Evolutionary conservation across 768 basidiomycete genomes (phyloP), one percentile per base, ranked within the genome.

Genomic region (Auricularia sp.): DNA sequence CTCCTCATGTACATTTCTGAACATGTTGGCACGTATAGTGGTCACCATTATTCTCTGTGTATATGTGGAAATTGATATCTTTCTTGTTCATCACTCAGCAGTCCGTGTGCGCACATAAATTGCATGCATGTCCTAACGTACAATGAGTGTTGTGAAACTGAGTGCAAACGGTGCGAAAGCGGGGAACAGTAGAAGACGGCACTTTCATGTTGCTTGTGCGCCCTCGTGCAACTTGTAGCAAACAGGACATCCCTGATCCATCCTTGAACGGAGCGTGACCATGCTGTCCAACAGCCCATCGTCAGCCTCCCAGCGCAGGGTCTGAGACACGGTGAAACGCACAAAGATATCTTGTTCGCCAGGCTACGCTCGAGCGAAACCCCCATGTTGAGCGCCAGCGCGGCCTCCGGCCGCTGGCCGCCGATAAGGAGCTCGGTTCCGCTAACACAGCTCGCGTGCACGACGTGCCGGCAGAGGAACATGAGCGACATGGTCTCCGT

Each of bases 391-490:
- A 80, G 62, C 79, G 75, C 77, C 39, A 84, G 68, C 3, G 78
- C 76, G 34, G 79, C 79, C 64, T 91, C 89, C 7, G 81, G 79
- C 64, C 84, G 83, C 23, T 78, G 75, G 0, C 88, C 86, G 7
- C 56, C 29, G 21, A 59, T 29, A 10, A 93, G 77, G 2, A 83
- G 76, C 43, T 86, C 84, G 4, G 80, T 81, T 10, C 86, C 84
- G n/a, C 79, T 83, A 0, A 88, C 83, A 68, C 94, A 96, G 7
- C 79, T 76, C 0, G 88, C 87, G 70, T 97, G 94, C 0, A 93
- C 88, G 58, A 89, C 83, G 71, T 97, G 94, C 39, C 91, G 87
- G 73, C 94, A 97, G 10, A 97, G 78, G 74, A 91, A 97, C 35
- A 93, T 74, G 3, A 97, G 72, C 3, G 84, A 71, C n/a, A 91